Evolutionary conservation across 805 yeast species (phyloP).

Genomic region (Ascoidea asiatica): DNA sequence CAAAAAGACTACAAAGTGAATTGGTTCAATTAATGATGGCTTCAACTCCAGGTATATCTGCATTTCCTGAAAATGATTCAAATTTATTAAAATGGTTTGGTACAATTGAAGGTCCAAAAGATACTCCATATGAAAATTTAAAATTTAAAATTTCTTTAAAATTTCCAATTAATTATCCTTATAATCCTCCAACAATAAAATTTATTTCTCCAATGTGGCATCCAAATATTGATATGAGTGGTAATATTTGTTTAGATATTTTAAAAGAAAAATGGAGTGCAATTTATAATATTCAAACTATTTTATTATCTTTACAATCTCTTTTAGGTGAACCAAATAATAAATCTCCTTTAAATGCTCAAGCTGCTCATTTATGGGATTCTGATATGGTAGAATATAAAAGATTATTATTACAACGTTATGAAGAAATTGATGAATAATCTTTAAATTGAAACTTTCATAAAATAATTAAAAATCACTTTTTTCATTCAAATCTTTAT

Average conservation of each 20-base stretch:
- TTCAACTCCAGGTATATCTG: conserved; percentile 35
- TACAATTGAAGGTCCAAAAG: conserved; percentile 42
- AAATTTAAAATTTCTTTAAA: conserved; percentile 34
- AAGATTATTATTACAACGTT: conserved; percentile 9
- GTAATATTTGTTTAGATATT: conserved; percentile 53
- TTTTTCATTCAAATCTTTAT: too few species aligned
- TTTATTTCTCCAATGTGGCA: conserved; percentile 52
- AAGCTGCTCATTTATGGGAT: conserved; percentile 45
- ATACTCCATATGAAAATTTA: conserved; percentile 41
- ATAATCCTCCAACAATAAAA: conserved; percentile 39
- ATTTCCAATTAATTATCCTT: conserved; percentile 46
- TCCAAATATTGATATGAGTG: conserved; percentile 51
- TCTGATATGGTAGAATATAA: conserved; percentile 25
- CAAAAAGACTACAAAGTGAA: conserved; percentile 37
- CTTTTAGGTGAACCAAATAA: conserved; percentile 53
- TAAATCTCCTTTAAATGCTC: conserved; percentile 38
- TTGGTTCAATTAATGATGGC: conserved; percentile 38
- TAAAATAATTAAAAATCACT: too few species aligned
- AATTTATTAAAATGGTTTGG: conserved; percentile 45
- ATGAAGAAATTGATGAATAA: conserved; percentile 7
- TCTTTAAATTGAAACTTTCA: too few species aligned
- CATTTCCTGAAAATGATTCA: conserved; percentile 39
- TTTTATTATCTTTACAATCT: conserved; percentile 42
- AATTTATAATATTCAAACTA: conserved; percentile 46
- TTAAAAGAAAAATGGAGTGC: conserved; percentile 56